These are phyloP conservation scores for Arthonia radiata DNA, from an alignment of 495 filamentous ascomycete species.

Conservation along the genomic window DNA sequence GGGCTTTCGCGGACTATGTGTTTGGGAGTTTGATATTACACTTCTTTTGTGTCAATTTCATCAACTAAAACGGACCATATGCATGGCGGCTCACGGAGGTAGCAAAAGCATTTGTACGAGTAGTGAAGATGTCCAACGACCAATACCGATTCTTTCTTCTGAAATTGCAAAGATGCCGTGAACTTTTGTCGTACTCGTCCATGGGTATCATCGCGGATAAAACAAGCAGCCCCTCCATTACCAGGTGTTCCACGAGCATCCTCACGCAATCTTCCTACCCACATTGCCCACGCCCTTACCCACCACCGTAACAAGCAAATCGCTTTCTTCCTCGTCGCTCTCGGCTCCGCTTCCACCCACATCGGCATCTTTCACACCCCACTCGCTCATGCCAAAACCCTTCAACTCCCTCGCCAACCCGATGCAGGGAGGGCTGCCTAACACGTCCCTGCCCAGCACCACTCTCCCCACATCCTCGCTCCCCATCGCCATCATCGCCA, in stretches of 20 bases:
- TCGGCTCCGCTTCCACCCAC: constrained; percentile 16
- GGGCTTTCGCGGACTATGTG: constrained; percentile 85
- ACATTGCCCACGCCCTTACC: constrained; percentile 90
- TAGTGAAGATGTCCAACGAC: too few relatives aligned
- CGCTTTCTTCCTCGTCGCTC: constrained; percentile 32
- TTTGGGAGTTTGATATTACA: constrained; percentile 87
- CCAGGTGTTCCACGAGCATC: too few relatives aligned
- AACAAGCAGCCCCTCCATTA: too few relatives aligned
- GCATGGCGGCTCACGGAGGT: too few relatives aligned
- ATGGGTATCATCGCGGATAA: too few relatives aligned
- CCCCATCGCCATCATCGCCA: constrained; percentile 94
- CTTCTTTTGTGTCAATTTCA: constrained; percentile 99
- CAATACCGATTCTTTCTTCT: too few relatives aligned
- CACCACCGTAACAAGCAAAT: constrained; percentile 74
- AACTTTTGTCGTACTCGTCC: too few relatives aligned
- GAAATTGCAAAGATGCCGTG: too few relatives aligned
- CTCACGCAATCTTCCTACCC: constrained; percentile 76
- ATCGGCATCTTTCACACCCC: constrained; percentile 65
- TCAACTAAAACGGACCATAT: constrained; percentile 71
- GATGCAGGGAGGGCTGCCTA: constrained; percentile 57
- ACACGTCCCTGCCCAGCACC: constrained; percentile 42
- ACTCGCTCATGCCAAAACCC: constrained; percentile 60
- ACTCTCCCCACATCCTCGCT: constrained; percentile 44
- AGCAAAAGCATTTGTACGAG: too few relatives aligned
- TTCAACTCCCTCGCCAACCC: constrained; percentile 59